Evolutionary conservation across 73 alveolate species (phyloP).

Genomic region (Durusdinium trenchii): DNA sequence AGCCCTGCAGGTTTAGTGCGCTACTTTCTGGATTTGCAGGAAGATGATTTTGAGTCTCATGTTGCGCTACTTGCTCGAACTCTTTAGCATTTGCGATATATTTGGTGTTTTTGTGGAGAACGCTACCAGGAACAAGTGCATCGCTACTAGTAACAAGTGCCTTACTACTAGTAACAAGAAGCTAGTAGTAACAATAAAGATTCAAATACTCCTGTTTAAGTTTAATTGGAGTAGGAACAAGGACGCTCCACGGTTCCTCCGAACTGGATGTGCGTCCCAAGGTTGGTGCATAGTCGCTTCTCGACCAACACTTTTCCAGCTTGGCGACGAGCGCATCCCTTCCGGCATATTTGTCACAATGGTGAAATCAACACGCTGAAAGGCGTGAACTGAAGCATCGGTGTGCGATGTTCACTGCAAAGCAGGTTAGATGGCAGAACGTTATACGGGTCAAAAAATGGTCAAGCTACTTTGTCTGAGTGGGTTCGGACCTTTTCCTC

Average conservation of each 20-base stretch:
- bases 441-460: neutral
- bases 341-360: conserved; percentile 87
- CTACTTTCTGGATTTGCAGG: conserved; percentile 75
- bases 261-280: too few relatives aligned
- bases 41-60: conserved; percentile 93
- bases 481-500: neutral
- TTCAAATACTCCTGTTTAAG: too few relatives aligned
- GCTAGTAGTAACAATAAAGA: too few relatives aligned
- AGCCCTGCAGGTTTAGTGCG: conserved; percentile 58
- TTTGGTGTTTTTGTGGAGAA: too few relatives aligned
- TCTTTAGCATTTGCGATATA: too few relatives aligned
- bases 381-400: neutral
- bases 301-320: conserved; percentile 96
- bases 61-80: conserved; percentile 54
- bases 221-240: too few relatives aligned
- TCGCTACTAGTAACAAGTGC: too few relatives aligned
- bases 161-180: too few relatives aligned
- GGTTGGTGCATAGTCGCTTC: conserved; percentile 95
- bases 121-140: too few relatives aligned
- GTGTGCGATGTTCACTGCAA: neutral
- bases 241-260: too few relatives aligned
- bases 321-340: conserved; percentile 96
- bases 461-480: neutral
- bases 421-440: neutral
- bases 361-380: conserved; percentile 95